These are phyloP conservation scores for Phialemoniopsis sp. DNA, from an alignment of 2,329 filamentous ascomycete genomes.

Conservation along the genomic window DNA sequence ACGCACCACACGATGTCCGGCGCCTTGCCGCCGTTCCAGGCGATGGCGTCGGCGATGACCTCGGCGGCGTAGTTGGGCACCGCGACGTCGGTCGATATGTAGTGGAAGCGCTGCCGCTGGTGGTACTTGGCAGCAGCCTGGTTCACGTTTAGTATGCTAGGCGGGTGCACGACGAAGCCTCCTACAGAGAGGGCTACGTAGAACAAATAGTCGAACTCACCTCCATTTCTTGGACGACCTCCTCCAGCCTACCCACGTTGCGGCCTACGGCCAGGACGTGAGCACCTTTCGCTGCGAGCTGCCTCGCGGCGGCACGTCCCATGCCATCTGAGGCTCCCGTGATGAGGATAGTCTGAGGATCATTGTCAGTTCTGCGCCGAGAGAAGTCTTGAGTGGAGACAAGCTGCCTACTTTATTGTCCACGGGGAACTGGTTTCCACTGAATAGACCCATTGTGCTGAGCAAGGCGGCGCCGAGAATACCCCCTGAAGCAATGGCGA, in stretches of 20 bases:
- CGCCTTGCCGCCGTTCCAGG: constrained; percentile 70
- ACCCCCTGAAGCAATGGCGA: constrained; percentile 18
- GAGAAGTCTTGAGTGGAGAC: no score
- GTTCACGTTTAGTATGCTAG: background rate
- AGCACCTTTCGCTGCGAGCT: constrained; percentile 79
- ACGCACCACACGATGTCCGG: constrained; percentile 92
- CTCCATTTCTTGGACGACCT: constrained; percentile 61
- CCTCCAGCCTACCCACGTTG: constrained; percentile 68
- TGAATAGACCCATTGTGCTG: constrained; percentile 63
- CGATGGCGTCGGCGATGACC: constrained; percentile 66
- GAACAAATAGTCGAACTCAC: constrained; percentile 26
- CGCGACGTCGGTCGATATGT: constrained; percentile 79
- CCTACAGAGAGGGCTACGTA: background rate
- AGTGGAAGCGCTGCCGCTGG: constrained; percentile 71
- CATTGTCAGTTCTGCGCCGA: no score
- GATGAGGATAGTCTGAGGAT: constrained; percentile 71
- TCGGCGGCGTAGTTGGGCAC: constrained; percentile 63
- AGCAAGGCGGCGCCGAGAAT: constrained; percentile 28
- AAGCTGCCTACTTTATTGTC: constrained; percentile 73
- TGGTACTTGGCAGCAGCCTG: constrained; percentile 63
- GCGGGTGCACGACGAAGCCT: background rate
- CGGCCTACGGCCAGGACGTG: constrained; percentile 84
- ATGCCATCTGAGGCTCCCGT: constrained; percentile 93
- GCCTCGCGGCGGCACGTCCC: constrained; percentile 70
- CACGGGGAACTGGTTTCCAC: constrained; percentile 73